Conservation (phyloP, 768 basidiomycete species). For the Xerocomellus amylosporus region DNA sequence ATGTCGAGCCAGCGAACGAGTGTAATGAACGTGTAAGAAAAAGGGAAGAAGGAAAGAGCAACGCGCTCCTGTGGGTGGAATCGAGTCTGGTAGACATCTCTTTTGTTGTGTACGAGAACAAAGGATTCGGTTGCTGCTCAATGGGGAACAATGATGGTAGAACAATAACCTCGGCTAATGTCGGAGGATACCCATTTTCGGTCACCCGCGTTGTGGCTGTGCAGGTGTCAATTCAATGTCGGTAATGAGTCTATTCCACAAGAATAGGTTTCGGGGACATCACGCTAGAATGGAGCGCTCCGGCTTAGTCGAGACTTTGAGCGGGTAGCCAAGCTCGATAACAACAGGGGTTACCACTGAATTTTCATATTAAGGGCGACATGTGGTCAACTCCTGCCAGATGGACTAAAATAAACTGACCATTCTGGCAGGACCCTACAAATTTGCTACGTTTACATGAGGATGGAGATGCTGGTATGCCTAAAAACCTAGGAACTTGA, state of each 20-base stretch:
- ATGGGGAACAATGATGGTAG: conserved; percentile 22
- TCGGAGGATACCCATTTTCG: neutral
- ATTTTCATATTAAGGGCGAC: neutral
- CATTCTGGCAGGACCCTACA: neutral
- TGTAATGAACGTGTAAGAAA: conserved; percentile 19
- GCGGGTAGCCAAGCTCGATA: neutral
- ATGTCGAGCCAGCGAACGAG: conserved; percentile 33
- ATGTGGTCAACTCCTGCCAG: neutral
- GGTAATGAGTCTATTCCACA: neutral
- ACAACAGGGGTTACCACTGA: neutral
- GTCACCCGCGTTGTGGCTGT: conserved; percentile 13
- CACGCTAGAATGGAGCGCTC: neutral
- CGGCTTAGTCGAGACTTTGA: neutral
- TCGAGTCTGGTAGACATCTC: conserved; percentile 16
- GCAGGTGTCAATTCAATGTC: neutral
- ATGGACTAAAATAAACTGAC: neutral
- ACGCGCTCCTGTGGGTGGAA: conserved; percentile 15
- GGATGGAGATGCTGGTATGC: neutral
- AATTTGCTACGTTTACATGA: conserved; percentile 11
- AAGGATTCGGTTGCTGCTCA: conserved; percentile 23
- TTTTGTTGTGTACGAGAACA: conserved; percentile 32
- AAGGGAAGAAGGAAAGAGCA: conserved; percentile 22
- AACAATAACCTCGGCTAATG: conserved; percentile 28
- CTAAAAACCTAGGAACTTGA: conserved; percentile 1
- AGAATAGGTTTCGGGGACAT: neutral